Evolutionary conservation across 495 filamentous ascomycete species (phyloP).

Genomic region (Aspergillus conjunctus): DNA sequence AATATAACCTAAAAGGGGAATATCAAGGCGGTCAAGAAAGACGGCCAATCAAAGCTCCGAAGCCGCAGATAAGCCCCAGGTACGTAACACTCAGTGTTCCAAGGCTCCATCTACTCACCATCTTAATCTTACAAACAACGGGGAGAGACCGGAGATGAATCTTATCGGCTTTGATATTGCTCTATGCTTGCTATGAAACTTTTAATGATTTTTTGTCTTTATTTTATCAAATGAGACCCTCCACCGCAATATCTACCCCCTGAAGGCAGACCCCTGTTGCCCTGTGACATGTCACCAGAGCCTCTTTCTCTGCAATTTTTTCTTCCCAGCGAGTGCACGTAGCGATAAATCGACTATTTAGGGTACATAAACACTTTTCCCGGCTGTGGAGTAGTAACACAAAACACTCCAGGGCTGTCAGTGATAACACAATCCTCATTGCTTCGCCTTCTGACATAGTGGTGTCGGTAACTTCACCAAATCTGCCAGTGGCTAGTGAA

Average conservation of each 20-base stretch:
- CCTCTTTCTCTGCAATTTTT: too few species aligned
- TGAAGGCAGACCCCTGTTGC: too few species aligned
- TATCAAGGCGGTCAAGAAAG: constrained; percentile 3
- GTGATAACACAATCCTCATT: neutral
- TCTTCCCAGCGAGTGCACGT: too few species aligned
- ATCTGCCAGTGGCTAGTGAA: neutral
- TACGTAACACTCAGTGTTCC: neutral
- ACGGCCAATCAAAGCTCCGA: neutral
- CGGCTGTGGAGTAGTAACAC: constrained; percentile 9
- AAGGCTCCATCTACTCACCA: neutral
- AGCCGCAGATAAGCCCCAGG: neutral
- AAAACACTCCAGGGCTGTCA: neutral
- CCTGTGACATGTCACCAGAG: too few species aligned
- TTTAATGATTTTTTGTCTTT: too few species aligned
- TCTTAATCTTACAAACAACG: neutral
- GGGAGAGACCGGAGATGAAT: neutral
- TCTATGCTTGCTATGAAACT: too few species aligned
- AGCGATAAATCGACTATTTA: neutral
- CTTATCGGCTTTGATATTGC: too few species aligned
- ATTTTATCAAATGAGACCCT: too few species aligned
- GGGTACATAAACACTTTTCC: neutral
- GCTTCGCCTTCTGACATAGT: neutral
- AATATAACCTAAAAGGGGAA: constrained; percentile 19
- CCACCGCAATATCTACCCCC: too few species aligned
- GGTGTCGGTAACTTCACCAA: constrained; percentile 6